Conservation (phyloP, 2,329 filamentous ascomycete genomes). For the Zymoseptoria crescenta region DNA sequence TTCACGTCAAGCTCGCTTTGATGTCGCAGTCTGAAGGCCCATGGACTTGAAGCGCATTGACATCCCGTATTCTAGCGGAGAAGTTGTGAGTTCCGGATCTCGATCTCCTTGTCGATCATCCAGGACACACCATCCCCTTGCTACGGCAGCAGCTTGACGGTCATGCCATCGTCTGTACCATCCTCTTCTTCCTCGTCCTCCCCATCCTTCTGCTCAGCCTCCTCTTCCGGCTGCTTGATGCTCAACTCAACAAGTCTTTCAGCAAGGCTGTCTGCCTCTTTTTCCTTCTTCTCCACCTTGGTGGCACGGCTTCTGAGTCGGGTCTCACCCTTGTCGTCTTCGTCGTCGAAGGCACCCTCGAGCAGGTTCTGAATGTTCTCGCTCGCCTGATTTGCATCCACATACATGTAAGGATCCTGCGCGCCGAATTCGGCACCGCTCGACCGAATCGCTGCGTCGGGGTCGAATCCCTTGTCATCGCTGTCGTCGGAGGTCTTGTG, state of each 20-base stretch:
- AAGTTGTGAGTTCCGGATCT: no score
- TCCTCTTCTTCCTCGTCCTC: slow-evolving; percentile 48
- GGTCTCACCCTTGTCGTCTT: slow-evolving; percentile 48
- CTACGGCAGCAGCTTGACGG: slow-evolving; percentile 82
- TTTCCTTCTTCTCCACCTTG: slow-evolving; percentile 31
- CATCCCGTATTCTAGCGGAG: no score
- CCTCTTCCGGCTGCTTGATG: slow-evolving; percentile 42
- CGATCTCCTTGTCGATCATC: slow-evolving; percentile 91
- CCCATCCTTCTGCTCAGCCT: slow-evolving; percentile 36
- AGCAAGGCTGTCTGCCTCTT: slow-evolving; percentile 34
- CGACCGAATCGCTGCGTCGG: slow-evolving; percentile 39
- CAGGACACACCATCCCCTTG: slow-evolving; percentile 89
- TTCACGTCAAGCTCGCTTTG: no score
- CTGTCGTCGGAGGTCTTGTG: slow-evolving; percentile 23
- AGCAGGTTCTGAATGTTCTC: slow-evolving; percentile 74
- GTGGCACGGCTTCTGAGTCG: slow-evolving; percentile 39
- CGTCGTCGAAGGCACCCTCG: slow-evolving; percentile 71
- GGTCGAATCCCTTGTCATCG: slow-evolving; percentile 41
- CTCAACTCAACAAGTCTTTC: slow-evolving; percentile 38
- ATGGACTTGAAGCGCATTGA: no score
- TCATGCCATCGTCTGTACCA: slow-evolving; percentile 68
- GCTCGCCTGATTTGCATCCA: slow-evolving; percentile 62
- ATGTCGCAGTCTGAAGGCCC: no score
- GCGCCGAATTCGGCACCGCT: slow-evolving; percentile 45
- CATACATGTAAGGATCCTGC: slow-evolving; percentile 52